Conservation (phyloP, 371 early-diverging fungal genomes). For the Mucor racemosus region DNA sequence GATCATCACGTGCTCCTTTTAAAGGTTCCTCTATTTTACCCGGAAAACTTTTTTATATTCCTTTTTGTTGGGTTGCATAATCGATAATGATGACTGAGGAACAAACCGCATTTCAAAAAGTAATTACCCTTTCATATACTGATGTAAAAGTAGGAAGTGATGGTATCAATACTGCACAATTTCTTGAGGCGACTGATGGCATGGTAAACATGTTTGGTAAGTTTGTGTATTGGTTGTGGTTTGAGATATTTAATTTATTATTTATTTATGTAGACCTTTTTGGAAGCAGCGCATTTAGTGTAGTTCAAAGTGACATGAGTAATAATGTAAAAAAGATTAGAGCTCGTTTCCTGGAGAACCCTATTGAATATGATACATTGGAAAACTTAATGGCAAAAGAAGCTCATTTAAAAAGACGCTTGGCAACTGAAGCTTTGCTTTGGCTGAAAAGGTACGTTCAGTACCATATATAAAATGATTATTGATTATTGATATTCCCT, state of each 20-base stretch:
- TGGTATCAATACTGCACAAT: conserved; percentile 81
- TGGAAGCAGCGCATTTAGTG: conserved; percentile 75
- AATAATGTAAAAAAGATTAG: conserved; percentile 92
- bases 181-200: conserved; percentile 88
- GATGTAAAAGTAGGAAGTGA: conserved; percentile 67
- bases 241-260: background rate
- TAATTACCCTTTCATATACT: conserved; percentile 65
- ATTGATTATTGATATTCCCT: background rate
- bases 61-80: background rate
- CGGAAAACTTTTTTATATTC: conserved; percentile 6
- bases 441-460: conserved; percentile 83
- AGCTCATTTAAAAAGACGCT: conserved; percentile 72
- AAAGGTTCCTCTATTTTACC: background rate
- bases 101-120: conserved; percentile 20
- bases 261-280: conserved; percentile 60
- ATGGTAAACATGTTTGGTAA: conserved; percentile 85
- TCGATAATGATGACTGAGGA: background rate
- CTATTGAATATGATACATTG: conserved; percentile 75
- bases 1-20: conserved; percentile 1
- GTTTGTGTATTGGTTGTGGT: background rate
- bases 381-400: conserved; percentile 81
- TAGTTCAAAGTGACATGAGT: conserved; percentile 88
- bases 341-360: conserved; percentile 65
- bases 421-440: conserved; percentile 89
- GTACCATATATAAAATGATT: background rate